Percentiles rank a stretch among this genome's conserved stretches.
phyloP scores from a whole-genome alignment of 2,329 filamentous ascomycete species.

The Hypocreales sp. region DNA sequence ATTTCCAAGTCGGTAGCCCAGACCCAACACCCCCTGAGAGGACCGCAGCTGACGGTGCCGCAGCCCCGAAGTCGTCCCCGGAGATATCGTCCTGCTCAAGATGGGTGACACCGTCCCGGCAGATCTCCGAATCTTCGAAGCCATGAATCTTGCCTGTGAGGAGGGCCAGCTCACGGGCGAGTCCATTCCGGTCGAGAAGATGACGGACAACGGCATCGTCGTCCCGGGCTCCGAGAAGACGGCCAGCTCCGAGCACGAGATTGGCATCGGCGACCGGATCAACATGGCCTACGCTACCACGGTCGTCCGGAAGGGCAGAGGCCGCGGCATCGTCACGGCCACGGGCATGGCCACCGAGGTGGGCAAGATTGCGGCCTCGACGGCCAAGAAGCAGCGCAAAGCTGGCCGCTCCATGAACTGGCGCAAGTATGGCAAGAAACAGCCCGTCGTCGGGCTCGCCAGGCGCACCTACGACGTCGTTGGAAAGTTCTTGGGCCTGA shows the following conservation, averaged over 20 bases:
- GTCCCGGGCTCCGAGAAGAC: conserved; percentile 28
- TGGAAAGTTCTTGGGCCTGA: conserved; percentile 44
- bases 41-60: conserved; percentile 4
- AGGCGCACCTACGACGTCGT: conserved; percentile 32
- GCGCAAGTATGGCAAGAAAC: conserved; percentile 34
- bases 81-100: conserved; percentile 51
- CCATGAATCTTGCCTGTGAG: conserved; percentile 68
- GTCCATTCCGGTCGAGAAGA: conserved; percentile 56
- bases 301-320: conserved; percentile 57
- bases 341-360: conserved; percentile 61
- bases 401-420: conserved; percentile 37
- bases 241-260: conserved; percentile 28
- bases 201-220: conserved; percentile 31
- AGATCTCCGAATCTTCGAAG: conserved; percentile 53
- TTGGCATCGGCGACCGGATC: conserved; percentile 54
- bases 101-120: conserved; percentile 64
- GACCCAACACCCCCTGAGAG: too few species aligned
- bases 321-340: conserved; percentile 54
- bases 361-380: conserved; percentile 49
- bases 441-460: conserved; percentile 28
- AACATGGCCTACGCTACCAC: conserved; percentile 67
- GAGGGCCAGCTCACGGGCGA: conserved; percentile 66
- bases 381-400: conserved; percentile 36
- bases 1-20: conserved; percentile 35
- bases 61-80: conserved; percentile 51